Evolutionary conservation across 2,329 filamentous ascomycete species (phyloP).

Genomic region (Alternaria incomplexa): DNA sequence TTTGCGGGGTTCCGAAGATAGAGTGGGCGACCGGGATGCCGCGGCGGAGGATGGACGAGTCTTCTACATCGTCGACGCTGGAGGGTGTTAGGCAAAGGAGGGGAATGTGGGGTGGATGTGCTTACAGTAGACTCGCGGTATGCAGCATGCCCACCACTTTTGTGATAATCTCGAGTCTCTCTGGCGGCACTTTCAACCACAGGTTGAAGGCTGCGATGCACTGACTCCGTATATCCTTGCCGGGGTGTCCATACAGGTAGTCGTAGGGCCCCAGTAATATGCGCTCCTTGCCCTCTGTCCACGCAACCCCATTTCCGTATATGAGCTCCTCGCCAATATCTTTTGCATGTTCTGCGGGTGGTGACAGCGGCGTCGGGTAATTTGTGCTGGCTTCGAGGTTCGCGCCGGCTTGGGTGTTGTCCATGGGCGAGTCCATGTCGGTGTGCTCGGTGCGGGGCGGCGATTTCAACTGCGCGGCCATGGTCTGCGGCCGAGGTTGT

Average conservation of each 20-base stretch:
- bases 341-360: conserved; percentile 32
- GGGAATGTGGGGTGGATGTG: conserved; percentile 7
- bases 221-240: conserved; percentile 83
- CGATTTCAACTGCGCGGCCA: conserved; percentile 9
- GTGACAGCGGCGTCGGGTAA: conserved; percentile 40
- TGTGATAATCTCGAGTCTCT: conserved; percentile 75
- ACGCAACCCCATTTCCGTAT: conserved; percentile 56
- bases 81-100: not conserved
- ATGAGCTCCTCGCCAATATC: conserved; percentile 49
- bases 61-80: conserved; percentile 82
- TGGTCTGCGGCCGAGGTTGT: conserved; percentile 13
- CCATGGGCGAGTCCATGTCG: conserved; percentile 6
- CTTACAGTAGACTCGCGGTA: conserved; percentile 74
- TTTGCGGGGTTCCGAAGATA: conserved; percentile 86
- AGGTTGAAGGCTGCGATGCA: conserved; percentile 82
- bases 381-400: conserved; percentile 22
- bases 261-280: conserved; percentile 80
- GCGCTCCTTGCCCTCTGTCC: conserved; percentile 77
- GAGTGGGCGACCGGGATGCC: conserved; percentile 82
- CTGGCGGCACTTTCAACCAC: conserved; percentile 75
- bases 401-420: not conserved
- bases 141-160: conserved; percentile 84
- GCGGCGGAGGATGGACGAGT: conserved; percentile 75
- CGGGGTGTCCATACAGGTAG: conserved; percentile 78
- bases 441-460: not conserved